Evolutionary conservation across 2,329 filamentous ascomycete species (phyloP), one percentile per base, ranked within the genome.

Genomic region (Whalleya microplaca): DNA sequence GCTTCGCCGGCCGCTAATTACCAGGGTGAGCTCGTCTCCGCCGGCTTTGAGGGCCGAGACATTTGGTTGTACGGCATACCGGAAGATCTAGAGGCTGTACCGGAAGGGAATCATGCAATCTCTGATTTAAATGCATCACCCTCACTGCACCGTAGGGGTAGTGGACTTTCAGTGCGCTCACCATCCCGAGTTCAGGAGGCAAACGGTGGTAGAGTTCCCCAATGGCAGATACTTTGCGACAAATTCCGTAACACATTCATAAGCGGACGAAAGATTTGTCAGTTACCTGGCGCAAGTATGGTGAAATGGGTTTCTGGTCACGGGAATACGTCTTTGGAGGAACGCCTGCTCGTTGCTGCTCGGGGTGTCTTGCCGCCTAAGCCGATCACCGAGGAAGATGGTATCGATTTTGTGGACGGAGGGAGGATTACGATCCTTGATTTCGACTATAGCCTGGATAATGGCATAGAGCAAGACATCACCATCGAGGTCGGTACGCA

Each of bases 31-130:
- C 77, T 94, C 21, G 86, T 91, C 20, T 86, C 88, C 18, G 83
- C 90, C 10, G 90, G 89, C 1, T 93, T 93, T 63, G 80, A 88
- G 55, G 85, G 84, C 14, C 86, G 83, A 53, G 85, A 91, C 21
- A 76, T 95, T 4, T 94, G 90, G 89, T 73, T 94, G 2, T 94
- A 94, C 71, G 90, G 90, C 21, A 77, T 94, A 23, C 90, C 91
- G 1, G 85, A 89, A 66, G 85, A 90, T 64, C 75, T 92, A 19
- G 88, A 90, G 68, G 82, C 86, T 20, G 73, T 83, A 19, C 78
- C 83, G 1, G 80, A 83, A 23, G 55, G 63, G 14, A 68, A 68
- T 32, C 67, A 69, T n/a, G 53, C 64, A 1, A 61, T 61, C 18
- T 66, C 65, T 27, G 73, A 76, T 50, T 54, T 67, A 45, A 65